Evolutionary conservation across 345 rosid species (phyloP).

Genomic region (Rhodamnia rubescens): DNA sequence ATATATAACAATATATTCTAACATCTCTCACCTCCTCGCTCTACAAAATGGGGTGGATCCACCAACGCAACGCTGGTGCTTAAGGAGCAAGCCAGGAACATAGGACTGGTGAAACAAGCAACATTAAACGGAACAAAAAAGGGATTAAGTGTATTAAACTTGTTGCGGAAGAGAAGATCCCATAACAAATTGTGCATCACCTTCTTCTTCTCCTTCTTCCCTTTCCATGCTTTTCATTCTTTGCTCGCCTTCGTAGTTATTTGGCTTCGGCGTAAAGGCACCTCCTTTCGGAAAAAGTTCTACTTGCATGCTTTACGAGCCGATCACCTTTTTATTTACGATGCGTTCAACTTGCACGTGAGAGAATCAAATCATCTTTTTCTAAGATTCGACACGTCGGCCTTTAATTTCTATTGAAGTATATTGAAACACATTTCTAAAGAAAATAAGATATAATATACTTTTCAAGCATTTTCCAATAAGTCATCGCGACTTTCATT

Average conservation of each 20-base stretch:
- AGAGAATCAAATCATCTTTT: rapidly evolving
- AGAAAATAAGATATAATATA: not conserved
- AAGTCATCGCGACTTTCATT: rapidly evolving
- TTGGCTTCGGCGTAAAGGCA: not conserved
- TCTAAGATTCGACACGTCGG: rapidly evolving
- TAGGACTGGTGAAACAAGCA: rapidly evolving
- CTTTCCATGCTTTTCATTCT: not conserved
- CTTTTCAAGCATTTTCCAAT: not conserved
- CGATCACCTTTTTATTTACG: rapidly evolving
- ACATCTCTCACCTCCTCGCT: not conserved
- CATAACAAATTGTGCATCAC: not conserved
- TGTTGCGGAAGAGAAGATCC: too few species aligned
- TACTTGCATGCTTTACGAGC: not conserved
- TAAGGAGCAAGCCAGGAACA: not conserved
- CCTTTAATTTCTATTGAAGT: rapidly evolving
- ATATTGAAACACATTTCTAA: rapidly evolving
- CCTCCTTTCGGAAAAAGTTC: not conserved
- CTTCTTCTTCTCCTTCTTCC: not conserved
- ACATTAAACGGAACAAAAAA: too few species aligned
- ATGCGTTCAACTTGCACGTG: rapidly evolving
- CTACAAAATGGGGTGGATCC: not conserved
- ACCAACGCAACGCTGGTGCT: not conserved
- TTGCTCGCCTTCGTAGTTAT: not conserved
- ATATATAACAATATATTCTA: too few species aligned
- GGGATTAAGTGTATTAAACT: too few species aligned